Base-by-base conservation (phyloP, 176 grass and related monocot genomes). In the Puccinellia tenuiflora region DNA sequence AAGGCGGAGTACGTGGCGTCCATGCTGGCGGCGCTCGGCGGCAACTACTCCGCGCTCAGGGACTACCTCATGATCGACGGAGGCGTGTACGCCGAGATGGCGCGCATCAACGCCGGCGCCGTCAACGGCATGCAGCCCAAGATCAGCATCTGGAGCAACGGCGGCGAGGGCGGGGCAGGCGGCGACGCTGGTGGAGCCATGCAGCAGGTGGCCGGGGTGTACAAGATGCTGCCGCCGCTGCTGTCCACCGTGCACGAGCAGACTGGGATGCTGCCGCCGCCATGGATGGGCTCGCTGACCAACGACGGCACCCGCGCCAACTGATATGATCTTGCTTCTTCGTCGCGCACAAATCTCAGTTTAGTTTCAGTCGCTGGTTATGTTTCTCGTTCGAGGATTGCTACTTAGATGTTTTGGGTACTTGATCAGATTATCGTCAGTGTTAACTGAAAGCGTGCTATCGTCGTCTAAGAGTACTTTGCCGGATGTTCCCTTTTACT, bases 11-110 rank as follows among this genome's bases (percentile, higher is more conserved):
- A 64, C 15, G 30, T 33, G 61, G 29, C 61, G 29, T 20, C 16
- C 16, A 64, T 64, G 61, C 61, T 64, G 29, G 15, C 15, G 29
- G 29, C 61, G 29, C 29, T 64, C 29, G 61, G 61, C 16, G 61
- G 61, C 61, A 17, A 16, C 61, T 34, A 64, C 61, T 6, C 14
- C 7, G 30, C 61, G 30, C 16, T 64, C 61, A 64, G 61, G 61
- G 61, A 64, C 61, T 64, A 64, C 61, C 61, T 64, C 16, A 64
- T 64, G 61, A 64, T 64, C 61, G 61, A 64, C 61, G 61, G 61
- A 29, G 61, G 61, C 30, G 1, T 17, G 30, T 34, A 64, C 61
- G 29, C 61, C 3, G 61, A 64, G 29, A 64, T 64, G 61, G 61
- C 61, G 29, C 61, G 61, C 30, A 64, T 64, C 61, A 64, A 64